These are phyloP conservation scores for Lichtheimia hyalospora DNA, from an alignment of 371 early-diverging fungal genomes.

Conservation along the genomic window DNA sequence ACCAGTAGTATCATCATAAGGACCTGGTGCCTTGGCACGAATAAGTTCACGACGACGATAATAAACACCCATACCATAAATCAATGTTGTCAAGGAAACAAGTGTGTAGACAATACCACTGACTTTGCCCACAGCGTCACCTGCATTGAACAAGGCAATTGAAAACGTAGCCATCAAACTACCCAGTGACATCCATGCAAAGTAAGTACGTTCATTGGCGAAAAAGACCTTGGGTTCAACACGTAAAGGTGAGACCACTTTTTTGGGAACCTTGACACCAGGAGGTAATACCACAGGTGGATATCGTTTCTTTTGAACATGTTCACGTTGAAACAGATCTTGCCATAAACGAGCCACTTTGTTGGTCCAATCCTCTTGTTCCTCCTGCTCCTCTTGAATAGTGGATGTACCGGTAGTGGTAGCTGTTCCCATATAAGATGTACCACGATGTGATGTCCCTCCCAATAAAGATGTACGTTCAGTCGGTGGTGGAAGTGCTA, in stretches of 20 bases:
- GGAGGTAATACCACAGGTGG: conserved; percentile 40
- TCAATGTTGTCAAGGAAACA: conserved; percentile 78
- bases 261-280: conserved; percentile 56
- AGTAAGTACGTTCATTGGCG: conserved; percentile 99
- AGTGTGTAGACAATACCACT: conserved; percentile 82
- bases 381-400: background rate
- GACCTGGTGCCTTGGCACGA: conserved; percentile 69
- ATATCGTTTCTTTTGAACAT: too few species aligned
- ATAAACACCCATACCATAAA: conserved; percentile 92
- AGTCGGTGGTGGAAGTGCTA: conserved; percentile 11
- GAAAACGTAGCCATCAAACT: conserved; percentile 76
- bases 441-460: background rate
- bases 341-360: background rate
- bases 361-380: conserved; percentile 4
- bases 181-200: conserved; percentile 87
- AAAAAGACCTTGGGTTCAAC: conserved; percentile 99
- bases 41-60: conserved; percentile 91
- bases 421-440: background rate
- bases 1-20: conserved; percentile 75
- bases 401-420: conserved; percentile 14
- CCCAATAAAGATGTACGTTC: conserved; percentile 30
- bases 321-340: background rate
- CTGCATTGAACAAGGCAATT: conserved; percentile 84
- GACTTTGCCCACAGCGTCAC: conserved; percentile 73
- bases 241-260: conserved; percentile 81